These are phyloP conservation scores for Trypanosoma melophagium DNA, from an alignment of 208 protist species.

Conservation along the genomic window DNA sequence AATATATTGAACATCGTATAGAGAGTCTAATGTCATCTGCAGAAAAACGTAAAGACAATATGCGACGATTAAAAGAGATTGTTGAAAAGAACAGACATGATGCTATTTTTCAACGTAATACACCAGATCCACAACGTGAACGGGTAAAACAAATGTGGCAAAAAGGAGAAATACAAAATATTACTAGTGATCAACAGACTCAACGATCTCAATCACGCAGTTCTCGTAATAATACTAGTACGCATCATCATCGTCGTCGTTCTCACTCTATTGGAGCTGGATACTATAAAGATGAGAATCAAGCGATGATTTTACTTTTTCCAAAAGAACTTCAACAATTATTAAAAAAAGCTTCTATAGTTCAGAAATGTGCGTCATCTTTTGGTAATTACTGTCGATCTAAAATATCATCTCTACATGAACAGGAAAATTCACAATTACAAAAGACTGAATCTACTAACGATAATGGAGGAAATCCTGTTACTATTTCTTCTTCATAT, in stretches of 20 bases:
- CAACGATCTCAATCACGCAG: not conserved
- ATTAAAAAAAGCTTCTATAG: conserved; percentile 27
- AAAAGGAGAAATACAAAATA: conserved; percentile 20
- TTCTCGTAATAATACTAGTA: too few species aligned
- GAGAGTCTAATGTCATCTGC: conserved; percentile 68
- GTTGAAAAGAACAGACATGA: conserved; percentile 68
- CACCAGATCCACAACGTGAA: conserved; percentile 42
- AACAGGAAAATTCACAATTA: not conserved
- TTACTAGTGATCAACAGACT: too few species aligned
- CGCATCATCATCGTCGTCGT: not conserved
- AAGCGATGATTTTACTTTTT: conserved; percentile 41
- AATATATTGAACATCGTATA: conserved; percentile 74
- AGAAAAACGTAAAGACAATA: conserved; percentile 72
- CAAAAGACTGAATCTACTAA: not conserved
- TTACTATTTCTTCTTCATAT: conserved; percentile 13
- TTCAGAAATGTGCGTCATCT: conserved; percentile 34
- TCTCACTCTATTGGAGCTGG: conserved; percentile 47
- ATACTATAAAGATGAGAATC: conserved; percentile 59
- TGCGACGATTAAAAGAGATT: conserved; percentile 65
- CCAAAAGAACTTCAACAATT: conserved; percentile 55
- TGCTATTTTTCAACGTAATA: conserved; percentile 62
- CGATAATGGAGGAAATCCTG: conserved; percentile 1
- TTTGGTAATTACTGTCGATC: conserved; percentile 47
- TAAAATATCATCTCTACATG: conserved; percentile 13
- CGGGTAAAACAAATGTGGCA: conserved; percentile 35